Conservation (phyloP, 2,329 filamentous ascomycete species). For the Hysterium pulicare region DNA sequence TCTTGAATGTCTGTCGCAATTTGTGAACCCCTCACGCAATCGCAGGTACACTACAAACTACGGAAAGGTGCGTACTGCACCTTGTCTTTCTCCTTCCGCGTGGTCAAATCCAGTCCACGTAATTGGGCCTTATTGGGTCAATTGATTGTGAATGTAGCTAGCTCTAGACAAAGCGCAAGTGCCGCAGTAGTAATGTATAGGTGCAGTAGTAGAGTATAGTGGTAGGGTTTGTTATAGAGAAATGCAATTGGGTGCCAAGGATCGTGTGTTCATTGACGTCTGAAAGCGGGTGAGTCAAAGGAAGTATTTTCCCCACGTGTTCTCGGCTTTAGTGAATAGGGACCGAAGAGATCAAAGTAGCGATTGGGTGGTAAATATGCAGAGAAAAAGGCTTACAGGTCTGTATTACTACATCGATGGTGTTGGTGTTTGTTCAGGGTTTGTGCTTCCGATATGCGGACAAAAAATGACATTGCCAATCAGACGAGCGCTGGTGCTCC, state of each 20-base stretch:
- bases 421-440: not conserved
- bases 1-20: slow-evolving; percentile 25
- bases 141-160: not conserved
- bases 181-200: not conserved
- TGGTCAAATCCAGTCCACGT: slow-evolving; percentile 11
- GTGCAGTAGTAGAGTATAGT: not conserved
- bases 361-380: not conserved
- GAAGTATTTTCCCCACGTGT: not conserved
- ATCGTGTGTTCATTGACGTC: not conserved
- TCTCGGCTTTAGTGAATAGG: not conserved
- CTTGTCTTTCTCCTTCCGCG: slow-evolving; percentile 15
- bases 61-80: slow-evolving; percentile 3
- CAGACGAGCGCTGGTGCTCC: too few species aligned
- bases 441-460: slow-evolving; percentile 1
- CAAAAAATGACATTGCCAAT: too few species aligned
- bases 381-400: not conserved
- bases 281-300: not conserved
- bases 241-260: not conserved
- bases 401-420: not conserved
- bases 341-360: not conserved
- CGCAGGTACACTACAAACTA: slow-evolving; percentile 16
- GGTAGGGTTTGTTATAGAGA: not conserved
- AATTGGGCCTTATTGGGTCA: slow-evolving; percentile 1
- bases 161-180: not conserved
- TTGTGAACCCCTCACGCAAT: slow-evolving; percentile 17